Base-by-base conservation (phyloP, 2,329 filamentous ascomycete species). In the Metarhizium sp. region DNA sequence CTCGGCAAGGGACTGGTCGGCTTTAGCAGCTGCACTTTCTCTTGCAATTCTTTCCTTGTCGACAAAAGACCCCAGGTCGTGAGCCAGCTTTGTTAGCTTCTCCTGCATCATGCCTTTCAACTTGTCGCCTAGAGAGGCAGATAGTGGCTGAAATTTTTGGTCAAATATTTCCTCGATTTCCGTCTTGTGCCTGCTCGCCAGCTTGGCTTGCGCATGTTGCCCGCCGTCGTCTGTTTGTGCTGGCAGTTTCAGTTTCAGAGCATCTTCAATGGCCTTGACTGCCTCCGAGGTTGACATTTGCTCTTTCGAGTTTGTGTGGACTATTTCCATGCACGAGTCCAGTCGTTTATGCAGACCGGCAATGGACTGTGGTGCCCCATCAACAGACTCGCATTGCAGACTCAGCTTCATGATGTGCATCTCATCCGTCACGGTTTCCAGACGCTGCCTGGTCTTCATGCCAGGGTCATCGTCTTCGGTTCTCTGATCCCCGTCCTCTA, bases 51-150 rank as follows among this genome's bases (percentile, higher is more conserved):
- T 59, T 46, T 64, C 65, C 10, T 55, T 51, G 13, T 65, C 59
- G 6, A 69, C 52, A 6, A 62, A 58, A 4, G 18, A n/a, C 6
- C 59, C 59, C 6, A 67, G 47, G 3, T 51, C 56, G 5, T 25
- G 32, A 6, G 50, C 14, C 14, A 53, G 49, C 2, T 47, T 45
- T n/a, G 43, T 56, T 10, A 64, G 32, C 14, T 52, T 32, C 4
- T 51, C 52, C 20, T 61, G 49, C 52, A 55, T 55, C 30, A 32
- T 50, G 53, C n/a, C 32, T 6, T 50, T 52, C 1, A 42, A 20
- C 4, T 18, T 32, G n/a, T 50, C 34, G 7, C 6, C 18, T 25
- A 55, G n/a, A 8, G 34, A n/a, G 6, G n/a, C n/a, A 16, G 36
- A 51, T 18, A 52, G n/a, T 2, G 29, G 50, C 58, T 30, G 6